Evolutionary conservation across 208 protist genomes (phyloP).

Genomic region (Herpetomonas tarakana): DNA sequence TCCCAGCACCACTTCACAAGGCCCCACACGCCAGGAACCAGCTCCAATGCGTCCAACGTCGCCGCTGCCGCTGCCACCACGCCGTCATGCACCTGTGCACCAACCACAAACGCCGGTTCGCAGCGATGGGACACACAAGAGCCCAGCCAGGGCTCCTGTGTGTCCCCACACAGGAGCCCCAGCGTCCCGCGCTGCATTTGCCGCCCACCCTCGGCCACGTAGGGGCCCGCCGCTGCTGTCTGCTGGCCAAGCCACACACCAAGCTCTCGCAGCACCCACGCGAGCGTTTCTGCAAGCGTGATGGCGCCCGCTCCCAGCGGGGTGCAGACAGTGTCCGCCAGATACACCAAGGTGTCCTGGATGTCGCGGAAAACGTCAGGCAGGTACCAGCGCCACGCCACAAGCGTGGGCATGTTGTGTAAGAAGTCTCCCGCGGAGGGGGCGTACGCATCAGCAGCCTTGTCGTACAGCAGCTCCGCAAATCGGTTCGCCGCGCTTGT

Average conservation of each 20-base stretch:
- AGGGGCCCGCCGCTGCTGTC: neutral
- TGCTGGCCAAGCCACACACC: constrained; percentile 1
- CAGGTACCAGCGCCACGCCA: constrained; percentile 16
- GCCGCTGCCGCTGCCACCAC: constrained; percentile 18
- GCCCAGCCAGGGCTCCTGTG: constrained; percentile 4
- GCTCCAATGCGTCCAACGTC: constrained; percentile 40
- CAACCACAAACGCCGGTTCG: constrained; percentile 26
- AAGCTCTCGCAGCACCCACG: constrained; percentile 2
- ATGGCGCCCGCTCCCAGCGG: neutral
- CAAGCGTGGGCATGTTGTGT: neutral
- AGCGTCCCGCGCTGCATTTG: constrained; percentile 6
- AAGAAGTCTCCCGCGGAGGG: neutral
- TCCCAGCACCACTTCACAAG: constrained; percentile 39
- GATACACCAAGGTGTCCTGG: neutral
- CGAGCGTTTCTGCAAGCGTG: constrained; percentile 7
- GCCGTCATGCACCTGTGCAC: constrained; percentile 19
- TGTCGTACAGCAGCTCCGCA: neutral
- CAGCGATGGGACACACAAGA: constrained; percentile 3
- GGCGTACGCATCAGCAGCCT: neutral
- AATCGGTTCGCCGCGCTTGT: neutral
- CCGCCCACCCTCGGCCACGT: neutral
- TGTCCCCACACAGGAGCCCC: neutral
- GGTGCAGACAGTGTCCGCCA: neutral
- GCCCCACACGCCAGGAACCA: constrained; percentile 61
- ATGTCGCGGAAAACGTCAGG: constrained; percentile 11